These are phyloP conservation scores for Annona squamosa DNA, from an alignment of 164 flowering plant genomes.

Conservation along the genomic window DNA sequence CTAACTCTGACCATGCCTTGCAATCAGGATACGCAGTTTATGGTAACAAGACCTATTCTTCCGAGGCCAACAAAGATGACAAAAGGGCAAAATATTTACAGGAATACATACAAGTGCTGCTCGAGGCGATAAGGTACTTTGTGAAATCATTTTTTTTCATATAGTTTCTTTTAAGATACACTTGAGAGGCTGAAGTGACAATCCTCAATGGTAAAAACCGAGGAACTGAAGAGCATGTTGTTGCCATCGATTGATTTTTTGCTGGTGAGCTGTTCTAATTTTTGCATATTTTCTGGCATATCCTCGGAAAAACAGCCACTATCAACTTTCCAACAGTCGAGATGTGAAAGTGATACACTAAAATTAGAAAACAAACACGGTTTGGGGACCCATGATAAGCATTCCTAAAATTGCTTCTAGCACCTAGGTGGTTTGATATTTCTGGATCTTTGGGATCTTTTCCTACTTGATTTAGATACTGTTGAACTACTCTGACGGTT, in stretches of 20 bases:
- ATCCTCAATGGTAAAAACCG: neutral
- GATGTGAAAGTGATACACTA: neutral
- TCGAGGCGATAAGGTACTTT: slow-evolving; percentile 9
- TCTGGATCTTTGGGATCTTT: too few species aligned
- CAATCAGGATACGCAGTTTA: neutral
- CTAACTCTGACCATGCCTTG: neutral
- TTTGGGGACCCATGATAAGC: too few species aligned
- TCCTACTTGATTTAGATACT: too few species aligned
- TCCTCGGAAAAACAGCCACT: neutral
- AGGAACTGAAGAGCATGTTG: neutral
- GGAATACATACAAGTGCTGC: slow-evolving; percentile 5
- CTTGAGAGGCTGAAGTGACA: neutral
- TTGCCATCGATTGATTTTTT: neutral
- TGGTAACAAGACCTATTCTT: neutral
- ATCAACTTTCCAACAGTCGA: neutral
- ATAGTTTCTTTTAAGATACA: neutral
- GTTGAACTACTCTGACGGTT: too few species aligned
- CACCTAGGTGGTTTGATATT: too few species aligned
- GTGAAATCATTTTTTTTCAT: neutral
- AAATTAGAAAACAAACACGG: too few species aligned
- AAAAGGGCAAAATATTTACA: slow-evolving; percentile 4
- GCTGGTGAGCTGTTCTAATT: neutral
- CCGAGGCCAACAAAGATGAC: neutral
- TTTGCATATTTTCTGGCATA: neutral
- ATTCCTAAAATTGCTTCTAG: too few species aligned